Evolutionary conservation across 1,139 yeast genomes (phyloP), one percentile per base, ranked within the genome.

Genomic region (Sugiyamaella xylanicola): DNA sequence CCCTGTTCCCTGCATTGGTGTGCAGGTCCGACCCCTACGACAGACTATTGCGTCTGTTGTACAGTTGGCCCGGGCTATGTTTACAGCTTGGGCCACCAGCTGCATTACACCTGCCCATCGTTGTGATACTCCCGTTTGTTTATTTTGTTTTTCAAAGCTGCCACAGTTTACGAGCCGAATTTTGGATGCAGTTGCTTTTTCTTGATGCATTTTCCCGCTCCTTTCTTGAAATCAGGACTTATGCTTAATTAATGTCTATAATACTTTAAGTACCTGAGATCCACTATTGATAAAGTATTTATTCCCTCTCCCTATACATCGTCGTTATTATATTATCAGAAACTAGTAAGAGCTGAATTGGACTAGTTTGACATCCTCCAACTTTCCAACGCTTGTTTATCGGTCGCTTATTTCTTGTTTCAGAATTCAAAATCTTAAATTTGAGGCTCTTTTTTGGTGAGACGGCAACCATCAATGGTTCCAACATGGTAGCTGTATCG

Each of bases 201-300:
- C 13, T 16, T 4, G 4, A 19, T 37, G 42, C 21, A 8, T 37
- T 37, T n/a, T 37, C 42, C 22, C 22, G 22, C 42, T 37, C 20
- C 22, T 37, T 8, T 16, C 22, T 37, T 8, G 22, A 37, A 16
- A 15, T 37, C 42, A 37, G 21, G 42, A 13, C 42, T 40, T 40
- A 40, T 40, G 44, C 44, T 40, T 40, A 40, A 40, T 40, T 40
- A 13, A 40, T 20, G 44, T 40, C 20, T 40, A 40, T 40, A 40
- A n/a, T 20, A 40, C 20, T 40, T 40, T 19, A 40, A 40, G 44
- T 40, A 40, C 44, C 29, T 40, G 27, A 4, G 44, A 40, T 40
- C 44, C 44, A 40, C 44, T 32, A 32, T 32, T 13, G 37, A 32
- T 32, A 40, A 20, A 40, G 15, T 21, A 21, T 40, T 40, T 40